Percentiles rank a stretch among this genome's conserved stretches.
Evolutionary conservation across 2,329 filamentous ascomycete species (phyloP).

Genomic region (Penicillium hesseltinei): DNA sequence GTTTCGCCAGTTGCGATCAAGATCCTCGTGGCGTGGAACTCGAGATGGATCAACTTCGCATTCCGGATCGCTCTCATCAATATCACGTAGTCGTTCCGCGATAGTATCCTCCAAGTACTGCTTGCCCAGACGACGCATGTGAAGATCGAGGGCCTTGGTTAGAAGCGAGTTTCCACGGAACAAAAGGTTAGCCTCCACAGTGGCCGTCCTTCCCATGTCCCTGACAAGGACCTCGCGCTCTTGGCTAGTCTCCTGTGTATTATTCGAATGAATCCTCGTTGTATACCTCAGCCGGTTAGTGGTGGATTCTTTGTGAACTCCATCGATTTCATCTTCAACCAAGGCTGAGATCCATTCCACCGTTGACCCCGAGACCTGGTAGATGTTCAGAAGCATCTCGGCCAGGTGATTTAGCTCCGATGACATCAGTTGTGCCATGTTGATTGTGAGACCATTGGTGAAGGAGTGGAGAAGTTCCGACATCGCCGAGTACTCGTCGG

Average conservation of each 20-base stretch:
- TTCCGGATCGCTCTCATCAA: conserved; percentile 85
- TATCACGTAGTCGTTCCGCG: conserved; percentile 79
- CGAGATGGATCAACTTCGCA: conserved; percentile 94
- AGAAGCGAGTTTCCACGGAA: conserved; percentile 93
- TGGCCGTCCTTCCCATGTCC: conserved; percentile 63
- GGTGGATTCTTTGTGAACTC: conserved; percentile 76
- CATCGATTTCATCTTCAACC: conserved; percentile 96
- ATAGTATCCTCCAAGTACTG: conserved; percentile 89
- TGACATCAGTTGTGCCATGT: conserved; percentile 77
- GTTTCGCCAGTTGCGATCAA: conserved; percentile 78
- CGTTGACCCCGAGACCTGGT: conserved; percentile 82
- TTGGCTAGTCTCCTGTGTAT: conserved; percentile 55
- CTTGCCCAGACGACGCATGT: conserved; percentile 91
- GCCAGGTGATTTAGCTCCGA: conserved; percentile 75
- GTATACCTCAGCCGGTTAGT: conserved; percentile 61
- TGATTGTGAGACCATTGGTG: conserved; percentile 74
- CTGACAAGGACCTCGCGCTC: conserved; percentile 61
- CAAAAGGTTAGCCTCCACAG: conserved; percentile 82
- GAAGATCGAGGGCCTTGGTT: conserved; percentile 88
- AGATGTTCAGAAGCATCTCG: conserved; percentile 88
- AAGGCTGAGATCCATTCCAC: conserved; percentile 89
- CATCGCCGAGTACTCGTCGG: conserved; percentile 78
- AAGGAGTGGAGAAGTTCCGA: conserved; percentile 84
- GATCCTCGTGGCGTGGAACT: conserved; percentile 63
- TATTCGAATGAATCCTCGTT: conserved; percentile 63